These are phyloP conservation scores for Aplosporella prunicola DNA, from an alignment of 2,329 filamentous ascomycete species.

Conservation along the genomic window DNA sequence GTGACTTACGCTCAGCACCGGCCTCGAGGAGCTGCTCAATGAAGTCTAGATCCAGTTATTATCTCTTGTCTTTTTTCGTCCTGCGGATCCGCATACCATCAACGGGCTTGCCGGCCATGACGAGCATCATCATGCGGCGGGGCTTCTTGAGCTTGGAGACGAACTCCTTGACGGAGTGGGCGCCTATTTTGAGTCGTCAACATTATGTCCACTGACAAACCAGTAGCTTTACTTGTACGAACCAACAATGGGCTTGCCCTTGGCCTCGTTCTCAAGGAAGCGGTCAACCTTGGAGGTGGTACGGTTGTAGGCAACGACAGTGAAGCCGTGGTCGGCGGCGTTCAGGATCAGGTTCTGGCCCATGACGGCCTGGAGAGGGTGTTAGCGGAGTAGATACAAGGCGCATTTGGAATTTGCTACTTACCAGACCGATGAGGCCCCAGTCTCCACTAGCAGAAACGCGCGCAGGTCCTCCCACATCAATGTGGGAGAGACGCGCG, in stretches of 20 bases:
- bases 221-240: too few species aligned
- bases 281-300: constrained; percentile 96
- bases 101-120: constrained; percentile 96
- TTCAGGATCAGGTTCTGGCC: constrained; percentile 48
- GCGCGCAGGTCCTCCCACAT: constrained; percentile 15
- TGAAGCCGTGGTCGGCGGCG: constrained; percentile 62
- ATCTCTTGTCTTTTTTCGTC: too few species aligned
- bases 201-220: too few species aligned
- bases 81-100: constrained; percentile 41
- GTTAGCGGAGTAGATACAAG: neutral
- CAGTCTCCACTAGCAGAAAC: constrained; percentile 34
- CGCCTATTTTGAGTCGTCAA: constrained; percentile 47
- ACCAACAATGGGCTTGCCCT: constrained; percentile 74
- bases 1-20: constrained; percentile 22
- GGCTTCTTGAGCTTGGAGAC: constrained; percentile 94
- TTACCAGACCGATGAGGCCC: constrained; percentile 44
- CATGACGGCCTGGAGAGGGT: constrained; percentile 19
- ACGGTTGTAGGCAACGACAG: constrained; percentile 96
- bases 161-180: constrained; percentile 90
- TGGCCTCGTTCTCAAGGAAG: constrained; percentile 66
- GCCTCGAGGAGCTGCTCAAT: constrained; percentile 76
- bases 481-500: constrained; percentile 14
- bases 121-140: constrained; percentile 94
- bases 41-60: too few species aligned
- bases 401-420: constrained; percentile 15